These are phyloP conservation scores for Scytalidium lignicola DNA, from an alignment of 2,329 filamentous ascomycete genomes.

Conservation along the genomic window DNA sequence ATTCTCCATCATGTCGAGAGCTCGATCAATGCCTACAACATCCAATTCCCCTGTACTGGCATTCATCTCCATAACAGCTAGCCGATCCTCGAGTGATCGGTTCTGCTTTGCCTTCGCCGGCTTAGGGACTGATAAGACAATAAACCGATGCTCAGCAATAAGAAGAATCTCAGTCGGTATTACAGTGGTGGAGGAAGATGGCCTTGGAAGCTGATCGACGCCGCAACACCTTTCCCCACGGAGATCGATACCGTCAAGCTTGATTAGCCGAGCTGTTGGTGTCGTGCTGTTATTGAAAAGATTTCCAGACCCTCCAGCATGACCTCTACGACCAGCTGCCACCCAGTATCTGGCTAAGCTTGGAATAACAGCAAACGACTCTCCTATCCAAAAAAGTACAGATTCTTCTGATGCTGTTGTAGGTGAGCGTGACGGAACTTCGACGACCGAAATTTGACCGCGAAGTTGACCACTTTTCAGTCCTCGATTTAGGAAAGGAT, in stretches of 20 bases:
- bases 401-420: conserved; percentile 25
- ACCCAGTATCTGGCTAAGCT: conserved; percentile 27
- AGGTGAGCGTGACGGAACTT: conserved; percentile 18
- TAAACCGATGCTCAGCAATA: conserved; percentile 26
- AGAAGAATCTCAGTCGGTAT: conserved; percentile 24
- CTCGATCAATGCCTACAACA: conserved; percentile 61
- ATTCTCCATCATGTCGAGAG: conserved; percentile 49
- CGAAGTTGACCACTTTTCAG: conserved; percentile 8
- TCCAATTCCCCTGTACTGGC: conserved; percentile 38
- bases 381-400: conserved; percentile 27
- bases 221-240: conserved; percentile 27
- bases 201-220: conserved; percentile 22
- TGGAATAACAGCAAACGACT: conserved; percentile 25
- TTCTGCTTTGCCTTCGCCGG: conserved; percentile 1
- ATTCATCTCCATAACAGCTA: conserved; percentile 17
- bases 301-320: conserved; percentile 13
- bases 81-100: conserved; percentile 5
- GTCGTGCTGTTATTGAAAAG: conserved; percentile 17
- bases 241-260: conserved; percentile 25
- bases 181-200: conserved; percentile 2
- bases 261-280: conserved; percentile 18
- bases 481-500: conserved; percentile 19
- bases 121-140: conserved; percentile 18
- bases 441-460: conserved; percentile 25
- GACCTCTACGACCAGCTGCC: conserved; percentile 16